phyloP scores from a whole-genome alignment of 2,329 filamentous ascomycete species.

The Colletotrichum australisinense region DNA sequence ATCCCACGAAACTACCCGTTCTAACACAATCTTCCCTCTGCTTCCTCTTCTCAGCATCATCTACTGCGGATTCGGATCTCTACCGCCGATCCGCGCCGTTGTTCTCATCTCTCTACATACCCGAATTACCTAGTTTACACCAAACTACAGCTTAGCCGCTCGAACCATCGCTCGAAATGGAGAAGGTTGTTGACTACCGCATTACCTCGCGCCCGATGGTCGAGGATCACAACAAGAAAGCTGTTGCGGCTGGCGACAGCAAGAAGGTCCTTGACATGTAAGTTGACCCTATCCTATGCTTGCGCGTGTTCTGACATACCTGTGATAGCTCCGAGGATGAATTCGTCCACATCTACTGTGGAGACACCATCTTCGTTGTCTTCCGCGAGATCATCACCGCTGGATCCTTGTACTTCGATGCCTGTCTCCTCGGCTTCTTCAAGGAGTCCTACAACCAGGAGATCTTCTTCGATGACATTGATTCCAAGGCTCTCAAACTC shows the following conservation, averaged over 20 bases:
- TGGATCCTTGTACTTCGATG: constrained; percentile 26
- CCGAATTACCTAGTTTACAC: not conserved
- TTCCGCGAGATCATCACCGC: constrained; percentile 22
- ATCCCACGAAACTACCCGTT: not conserved
- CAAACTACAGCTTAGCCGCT: rapidly evolving
- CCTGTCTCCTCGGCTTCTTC: constrained; percentile 20
- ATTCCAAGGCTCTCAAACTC: constrained; percentile 1
- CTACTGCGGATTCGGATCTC: not conserved
- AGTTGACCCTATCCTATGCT: not conserved
- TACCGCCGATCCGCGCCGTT: not conserved
- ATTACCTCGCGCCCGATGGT: not conserved
- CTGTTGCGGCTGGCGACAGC: too few relatives aligned
- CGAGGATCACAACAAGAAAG: not conserved
- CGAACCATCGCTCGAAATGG: not conserved
- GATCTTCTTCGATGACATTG: constrained; percentile 10
- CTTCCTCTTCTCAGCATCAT: not conserved
- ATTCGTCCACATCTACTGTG: constrained; percentile 20
- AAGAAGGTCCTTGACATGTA: not conserved
- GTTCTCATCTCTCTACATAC: not conserved
- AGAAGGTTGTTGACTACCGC: not conserved
- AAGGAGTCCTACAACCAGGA: constrained; percentile 12
- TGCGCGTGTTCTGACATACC: not conserved
- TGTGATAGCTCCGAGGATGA: constrained; percentile 2
- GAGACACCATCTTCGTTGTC: constrained; percentile 11
- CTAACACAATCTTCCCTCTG: not conserved